A percentile compares a stretch with the other conserved stretches of the same genome.
phyloP scores from a whole-genome alignment of 1,284 basidiomycete genomes.

The Kalmanozyma brasiliensis region DNA sequence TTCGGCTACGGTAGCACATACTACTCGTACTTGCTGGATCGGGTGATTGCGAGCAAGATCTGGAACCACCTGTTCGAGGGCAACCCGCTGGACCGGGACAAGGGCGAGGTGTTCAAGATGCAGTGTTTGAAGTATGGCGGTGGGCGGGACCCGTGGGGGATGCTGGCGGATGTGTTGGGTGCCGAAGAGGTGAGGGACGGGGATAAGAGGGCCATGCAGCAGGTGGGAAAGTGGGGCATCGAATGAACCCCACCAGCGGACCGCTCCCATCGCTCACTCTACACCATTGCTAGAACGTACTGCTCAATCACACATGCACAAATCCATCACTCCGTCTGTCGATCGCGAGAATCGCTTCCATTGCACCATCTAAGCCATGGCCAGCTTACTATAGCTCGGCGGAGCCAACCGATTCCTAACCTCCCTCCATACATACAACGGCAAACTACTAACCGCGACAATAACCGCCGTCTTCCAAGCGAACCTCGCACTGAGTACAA shows the following conservation, averaged over 20 bases:
- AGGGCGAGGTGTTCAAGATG: constrained; percentile 80
- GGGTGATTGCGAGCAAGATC: constrained; percentile 90
- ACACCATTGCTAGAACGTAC: no score
- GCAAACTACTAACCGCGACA: constrained; percentile 87
- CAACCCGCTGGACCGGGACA: constrained; percentile 66
- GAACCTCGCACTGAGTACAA: constrained; percentile 87
- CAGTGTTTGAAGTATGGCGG: constrained; percentile 85
- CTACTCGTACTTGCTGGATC: constrained; percentile 95
- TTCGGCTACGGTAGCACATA: constrained; percentile 97
- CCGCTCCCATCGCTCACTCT: not conserved
- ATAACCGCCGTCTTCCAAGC: constrained; percentile 90
- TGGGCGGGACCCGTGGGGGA: constrained; percentile 90
- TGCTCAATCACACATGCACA: no score
- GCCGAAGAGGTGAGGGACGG: constrained; percentile 56
- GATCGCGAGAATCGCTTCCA: no score
- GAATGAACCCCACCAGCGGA: constrained; percentile 11
- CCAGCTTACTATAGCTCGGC: constrained; percentile 87
- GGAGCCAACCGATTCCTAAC: constrained; percentile 87
- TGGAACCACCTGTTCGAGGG: constrained; percentile 80
- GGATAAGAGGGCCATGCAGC: constrained; percentile 81
- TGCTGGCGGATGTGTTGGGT: constrained; percentile 80
- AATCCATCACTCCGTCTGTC: not conserved
- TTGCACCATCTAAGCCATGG: no score
- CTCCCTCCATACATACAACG: constrained; percentile 88
- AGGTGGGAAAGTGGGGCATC: constrained; percentile 75